A percentile compares a stretch with the other conserved stretches of the same genome.
These are phyloP conservation scores for Haplographium delicatum DNA, from an alignment of 495 filamentous ascomycete genomes.

Conservation along the genomic window DNA sequence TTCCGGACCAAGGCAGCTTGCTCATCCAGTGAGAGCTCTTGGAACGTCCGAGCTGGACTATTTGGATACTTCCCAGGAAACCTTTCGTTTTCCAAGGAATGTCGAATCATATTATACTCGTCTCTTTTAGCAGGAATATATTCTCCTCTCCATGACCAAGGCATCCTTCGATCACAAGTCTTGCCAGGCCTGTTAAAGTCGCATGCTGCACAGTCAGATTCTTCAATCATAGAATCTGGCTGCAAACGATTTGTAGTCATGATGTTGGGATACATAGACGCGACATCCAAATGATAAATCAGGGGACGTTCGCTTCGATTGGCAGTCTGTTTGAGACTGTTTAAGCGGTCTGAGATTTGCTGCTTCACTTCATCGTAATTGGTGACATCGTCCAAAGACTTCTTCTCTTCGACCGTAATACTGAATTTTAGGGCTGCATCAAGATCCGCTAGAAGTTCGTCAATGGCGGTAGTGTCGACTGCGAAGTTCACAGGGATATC, in stretches of 20 bases:
- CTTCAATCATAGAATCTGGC: slow-evolving; percentile 95
- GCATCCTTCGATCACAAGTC: slow-evolving; percentile 89
- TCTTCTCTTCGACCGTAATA: slow-evolving; percentile 91
- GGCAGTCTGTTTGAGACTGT: slow-evolving; percentile 72
- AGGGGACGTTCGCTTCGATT: slow-evolving; percentile 77
- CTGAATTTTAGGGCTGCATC: slow-evolving; percentile 90
- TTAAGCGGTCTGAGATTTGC: slow-evolving; percentile 69
- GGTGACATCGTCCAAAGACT: slow-evolving; percentile 79
- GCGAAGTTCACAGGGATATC: slow-evolving; percentile 93
- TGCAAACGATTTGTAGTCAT: slow-evolving; percentile 99
- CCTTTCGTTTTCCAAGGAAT: slow-evolving; percentile 85
- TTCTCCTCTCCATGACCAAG: slow-evolving; percentile 98
- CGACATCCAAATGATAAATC: slow-evolving; percentile 98
- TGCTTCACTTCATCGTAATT: slow-evolving; percentile 92
- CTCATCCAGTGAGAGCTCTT: slow-evolving; percentile 77
- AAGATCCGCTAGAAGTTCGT: slow-evolving; percentile 80
- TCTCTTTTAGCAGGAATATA: slow-evolving; percentile 93
- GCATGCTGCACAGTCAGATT: slow-evolving; percentile 93
- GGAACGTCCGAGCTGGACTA: slow-evolving; percentile 65
- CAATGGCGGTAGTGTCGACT: slow-evolving; percentile 78
- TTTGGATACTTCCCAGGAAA: slow-evolving; percentile 76
- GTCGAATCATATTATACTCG: slow-evolving; percentile 98
- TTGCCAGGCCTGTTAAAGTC: slow-evolving; percentile 98
- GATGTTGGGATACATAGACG: slow-evolving; percentile 99
- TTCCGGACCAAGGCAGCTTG: slow-evolving; percentile 81